Evolutionary conservation across 1,284 basidiomycete genomes (phyloP), one percentile per base, ranked within the genome.

Genomic region (Irpex sp.): DNA sequence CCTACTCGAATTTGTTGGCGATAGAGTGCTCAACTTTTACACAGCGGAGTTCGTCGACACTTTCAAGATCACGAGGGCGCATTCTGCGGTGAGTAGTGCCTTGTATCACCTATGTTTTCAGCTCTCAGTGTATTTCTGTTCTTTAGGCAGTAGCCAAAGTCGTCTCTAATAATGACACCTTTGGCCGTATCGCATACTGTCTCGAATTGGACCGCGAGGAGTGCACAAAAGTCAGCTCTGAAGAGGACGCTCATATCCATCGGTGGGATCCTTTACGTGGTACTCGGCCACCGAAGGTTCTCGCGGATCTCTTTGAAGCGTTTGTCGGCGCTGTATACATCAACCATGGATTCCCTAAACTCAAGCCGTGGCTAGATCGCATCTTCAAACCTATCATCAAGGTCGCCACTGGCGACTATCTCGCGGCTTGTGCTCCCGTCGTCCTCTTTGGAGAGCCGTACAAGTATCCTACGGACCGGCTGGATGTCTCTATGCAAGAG

Each of bases 301-400:
- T 75, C 5, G 75, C 73, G 5, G 74, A 76, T 61, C 66, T 76
- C 13, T 75, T 76, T 56, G 75, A 76, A 62, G 66, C 74, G 3
- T 73, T 72, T 57, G 66, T 63, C n/a, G 75, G 75, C 3, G 74
- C 75, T 2, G 66, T 76, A 5, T 75, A 69, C 26, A 57, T 72
- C 21, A 69, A 74, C 59, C 64, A 70, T 51, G 75, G 75, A 9
- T 73, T 70, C 69, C 47, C 62, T 13, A 66, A 55, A 21, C 67
- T 72, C 2, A 55, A 67, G 40, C 59, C 62, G 3, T 75, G 74
- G 74, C 67, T 76, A 1, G 56, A 65, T n/a, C 58, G 55, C 1
- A 61, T 75, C 31, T 72, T 73, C 59, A 63, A 62, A 13, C 73
- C 74, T 13, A 65, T 76, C 11, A 65, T 72, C 40, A 66, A 68